Percentiles rank a stretch among this genome's conserved stretches.
These are phyloP conservation scores for Tilletia walkeri DNA, from an alignment of 1,284 basidiomycete species.

Conservation along the genomic window DNA sequence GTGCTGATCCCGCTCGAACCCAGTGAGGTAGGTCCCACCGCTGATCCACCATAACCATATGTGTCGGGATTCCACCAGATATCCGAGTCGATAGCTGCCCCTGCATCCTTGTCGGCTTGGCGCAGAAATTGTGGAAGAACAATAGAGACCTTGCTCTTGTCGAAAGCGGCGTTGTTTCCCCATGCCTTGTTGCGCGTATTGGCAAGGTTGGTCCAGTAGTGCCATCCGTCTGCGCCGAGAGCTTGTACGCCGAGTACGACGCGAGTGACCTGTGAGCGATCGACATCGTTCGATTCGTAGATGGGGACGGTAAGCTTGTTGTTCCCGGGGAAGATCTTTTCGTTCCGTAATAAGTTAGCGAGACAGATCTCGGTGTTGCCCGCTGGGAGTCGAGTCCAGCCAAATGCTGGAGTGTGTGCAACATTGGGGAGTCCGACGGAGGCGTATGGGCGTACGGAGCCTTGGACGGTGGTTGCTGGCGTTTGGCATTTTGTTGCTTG, in stretches of 20 bases:
- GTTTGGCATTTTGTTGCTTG: not conserved
- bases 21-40: not conserved
- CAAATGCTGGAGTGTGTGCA: not conserved
- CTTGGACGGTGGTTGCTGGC: not conserved
- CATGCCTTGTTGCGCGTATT: slow-evolving; percentile 5
- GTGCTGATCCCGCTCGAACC: not conserved
- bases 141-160: slow-evolving; percentile 12
- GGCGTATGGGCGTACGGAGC: not conserved
- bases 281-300: slow-evolving; percentile 7
- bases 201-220: slow-evolving; percentile 7
- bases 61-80: not conserved
- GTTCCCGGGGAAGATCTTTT: not conserved
- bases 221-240: slow-evolving; percentile 9
- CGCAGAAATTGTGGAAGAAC: slow-evolving; percentile 1
- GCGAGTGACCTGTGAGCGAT: slow-evolving; percentile 1
- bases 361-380: slow-evolving; percentile 14
- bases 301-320: not conserved
- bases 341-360: not conserved
- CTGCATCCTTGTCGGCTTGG: slow-evolving; percentile 13
- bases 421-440: not conserved
- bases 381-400: slow-evolving; percentile 9
- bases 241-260: slow-evolving; percentile 8
- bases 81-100: not conserved
- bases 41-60: not conserved
- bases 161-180: slow-evolving; percentile 16